Percentiles rank a stretch among this genome's conserved stretches.
These are phyloP conservation scores for Nyssa sinensis DNA, from an alignment of 148 eudicot genomes.

Conservation along the genomic window DNA sequence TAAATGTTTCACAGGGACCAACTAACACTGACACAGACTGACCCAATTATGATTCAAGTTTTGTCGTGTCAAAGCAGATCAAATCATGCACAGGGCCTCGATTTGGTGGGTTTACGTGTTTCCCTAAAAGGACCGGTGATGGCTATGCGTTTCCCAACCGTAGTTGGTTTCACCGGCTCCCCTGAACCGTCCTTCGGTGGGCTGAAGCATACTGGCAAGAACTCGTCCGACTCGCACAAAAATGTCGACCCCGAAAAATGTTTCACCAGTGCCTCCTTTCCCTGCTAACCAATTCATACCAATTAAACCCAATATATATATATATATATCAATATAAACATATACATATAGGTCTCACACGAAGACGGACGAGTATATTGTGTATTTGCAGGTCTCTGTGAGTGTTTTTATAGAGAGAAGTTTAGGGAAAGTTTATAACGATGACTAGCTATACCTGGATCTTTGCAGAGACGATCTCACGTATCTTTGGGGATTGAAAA, in stretches of 20 bases:
- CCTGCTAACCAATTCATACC: conserved; percentile 25
- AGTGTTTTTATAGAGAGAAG: too few species aligned
- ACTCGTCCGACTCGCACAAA: conserved; percentile 43
- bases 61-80: neutral
- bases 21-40: too few species aligned
- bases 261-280: conserved; percentile 36
- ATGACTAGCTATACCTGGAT: conserved; percentile 7
- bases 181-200: conserved; percentile 51
- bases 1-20: too few species aligned
- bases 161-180: neutral
- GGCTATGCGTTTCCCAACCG: conserved; percentile 14
- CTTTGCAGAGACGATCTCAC: conserved; percentile 11
- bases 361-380: too few species aligned
- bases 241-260: conserved; percentile 45
- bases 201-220: conserved; percentile 42
- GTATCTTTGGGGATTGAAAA: conserved; percentile 4
- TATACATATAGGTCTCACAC: too few species aligned
- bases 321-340: too few species aligned
- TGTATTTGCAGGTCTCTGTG: too few species aligned
- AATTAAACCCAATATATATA: too few species aligned
- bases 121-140: neutral
- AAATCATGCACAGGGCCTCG: neutral
- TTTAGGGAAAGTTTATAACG: neutral
- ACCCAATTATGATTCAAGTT: too few species aligned
- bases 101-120: neutral